Conservation (phyloP, 2,329 filamentous ascomycete species). For the Epichloe festucae region DNA sequence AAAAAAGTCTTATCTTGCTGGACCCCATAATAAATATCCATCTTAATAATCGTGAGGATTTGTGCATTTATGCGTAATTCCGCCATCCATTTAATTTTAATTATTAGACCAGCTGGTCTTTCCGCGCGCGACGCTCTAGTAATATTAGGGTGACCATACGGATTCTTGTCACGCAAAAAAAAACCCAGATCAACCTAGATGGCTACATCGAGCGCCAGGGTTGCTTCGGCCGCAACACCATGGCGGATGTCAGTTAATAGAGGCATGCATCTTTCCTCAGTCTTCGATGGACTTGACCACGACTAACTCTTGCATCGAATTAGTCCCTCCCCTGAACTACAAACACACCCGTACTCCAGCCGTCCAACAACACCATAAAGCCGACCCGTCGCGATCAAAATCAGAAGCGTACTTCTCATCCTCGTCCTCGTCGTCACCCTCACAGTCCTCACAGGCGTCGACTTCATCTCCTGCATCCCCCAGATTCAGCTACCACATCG, state of each 20-base stretch:
- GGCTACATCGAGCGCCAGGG: constrained; percentile 10
- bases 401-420: constrained; percentile 3
- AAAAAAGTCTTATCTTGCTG: background rate
- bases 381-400: background rate
- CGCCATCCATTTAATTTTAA: background rate
- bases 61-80: background rate
- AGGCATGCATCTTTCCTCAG: constrained; percentile 2
- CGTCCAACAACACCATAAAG: background rate
- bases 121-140: background rate
- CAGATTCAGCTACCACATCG: constrained; percentile 53
- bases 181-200: constrained; percentile 3
- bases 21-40: background rate
- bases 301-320: background rate
- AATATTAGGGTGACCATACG: too few relatives aligned
- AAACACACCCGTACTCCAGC: background rate
- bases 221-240: constrained; percentile 8
- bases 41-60: background rate
- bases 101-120: background rate
- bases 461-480: constrained; percentile 16
- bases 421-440: constrained; percentile 5
- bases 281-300: background rate
- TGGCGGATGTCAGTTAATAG: constrained; percentile 8
- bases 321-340: background rate
- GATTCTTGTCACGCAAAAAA: background rate
- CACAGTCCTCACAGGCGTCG: constrained; percentile 3